Conservation (phyloP, 2,329 filamentous ascomycete genomes). For the Pseudonectria buxi region DNA sequence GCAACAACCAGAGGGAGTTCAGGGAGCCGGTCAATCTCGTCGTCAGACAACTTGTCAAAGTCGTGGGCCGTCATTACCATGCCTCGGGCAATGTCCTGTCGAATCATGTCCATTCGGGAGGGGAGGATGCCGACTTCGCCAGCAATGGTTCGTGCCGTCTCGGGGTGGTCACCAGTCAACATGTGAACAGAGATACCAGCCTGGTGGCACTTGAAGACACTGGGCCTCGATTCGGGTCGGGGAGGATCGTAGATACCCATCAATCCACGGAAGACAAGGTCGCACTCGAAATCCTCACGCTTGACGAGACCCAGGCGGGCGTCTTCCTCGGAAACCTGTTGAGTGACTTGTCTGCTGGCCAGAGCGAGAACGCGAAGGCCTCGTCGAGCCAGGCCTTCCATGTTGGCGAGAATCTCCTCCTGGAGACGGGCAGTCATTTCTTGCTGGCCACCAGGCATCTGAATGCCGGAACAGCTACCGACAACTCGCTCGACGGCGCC, state of each 20-base stretch:
- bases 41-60: constrained; percentile 57
- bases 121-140: constrained; percentile 54
- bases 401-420: constrained; percentile 53
- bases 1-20: constrained; percentile 61
- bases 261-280: constrained; percentile 57
- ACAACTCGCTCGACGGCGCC: constrained; percentile 62
- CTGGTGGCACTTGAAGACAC: constrained; percentile 47
- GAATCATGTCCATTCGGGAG: constrained; percentile 32
- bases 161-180: constrained; percentile 58
- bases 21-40: constrained; percentile 55
- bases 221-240: constrained; percentile 51
- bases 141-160: constrained; percentile 55
- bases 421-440: constrained; percentile 29
- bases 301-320: constrained; percentile 13
- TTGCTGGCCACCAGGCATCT: constrained; percentile 30
- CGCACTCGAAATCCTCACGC: constrained; percentile 36
- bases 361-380: constrained; percentile 62
- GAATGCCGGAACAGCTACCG: constrained; percentile 47
- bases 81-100: constrained; percentile 40
- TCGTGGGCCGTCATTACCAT: constrained; percentile 58
- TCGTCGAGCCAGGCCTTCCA: constrained; percentile 57
- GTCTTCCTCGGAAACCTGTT: constrained; percentile 22
- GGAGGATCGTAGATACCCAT: constrained; percentile 64
- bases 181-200: constrained; percentile 58
- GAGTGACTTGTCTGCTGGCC: constrained; percentile 30